Conservation (phyloP, 2,329 filamentous ascomycete species). For the Apiospora marii region DNA sequence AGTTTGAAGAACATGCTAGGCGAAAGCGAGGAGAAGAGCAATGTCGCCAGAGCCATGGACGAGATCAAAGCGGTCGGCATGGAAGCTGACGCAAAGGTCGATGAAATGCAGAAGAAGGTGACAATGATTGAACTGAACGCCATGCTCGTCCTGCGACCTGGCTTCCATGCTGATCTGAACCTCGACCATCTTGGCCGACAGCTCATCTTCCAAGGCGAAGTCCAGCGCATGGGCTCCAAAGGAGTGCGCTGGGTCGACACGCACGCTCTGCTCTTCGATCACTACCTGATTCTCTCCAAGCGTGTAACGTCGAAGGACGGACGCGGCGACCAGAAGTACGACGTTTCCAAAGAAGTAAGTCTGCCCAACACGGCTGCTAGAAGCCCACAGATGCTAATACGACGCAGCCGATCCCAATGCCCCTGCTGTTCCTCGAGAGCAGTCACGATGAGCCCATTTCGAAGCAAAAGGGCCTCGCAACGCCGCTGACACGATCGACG, state of each 20-base stretch:
- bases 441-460: slow-evolving; percentile 90
- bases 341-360: slow-evolving; percentile 86
- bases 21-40: slow-evolving; percentile 89
- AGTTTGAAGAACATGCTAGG: slow-evolving; percentile 84
- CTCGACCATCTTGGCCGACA: slow-evolving; percentile 93
- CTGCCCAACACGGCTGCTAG: slow-evolving; percentile 10
- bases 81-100: slow-evolving; percentile 92
- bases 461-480: slow-evolving; percentile 79
- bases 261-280: slow-evolving; percentile 92
- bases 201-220: slow-evolving; percentile 87
- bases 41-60: slow-evolving; percentile 82
- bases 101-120: slow-evolving; percentile 90
- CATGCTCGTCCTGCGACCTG: slow-evolving; percentile 85
- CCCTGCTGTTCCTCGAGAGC: slow-evolving; percentile 89
- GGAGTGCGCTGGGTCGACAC: slow-evolving; percentile 94
- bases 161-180: slow-evolving; percentile 89
- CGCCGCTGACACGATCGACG: slow-evolving; percentile 67
- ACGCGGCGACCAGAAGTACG: slow-evolving; percentile 82
- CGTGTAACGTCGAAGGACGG: slow-evolving; percentile 73
- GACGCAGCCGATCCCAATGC: slow-evolving; percentile 84
- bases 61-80: slow-evolving; percentile 90
- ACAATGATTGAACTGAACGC: slow-evolving; percentile 83
- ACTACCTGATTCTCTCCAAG: slow-evolving; percentile 95
- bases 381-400: slow-evolving; percentile 36
- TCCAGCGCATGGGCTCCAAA: slow-evolving; percentile 87